Percentiles rank a stretch among this genome's conserved stretches.
Evolutionary conservation across 345 rosid genomes (phyloP).

Genomic region (Garcia nutans): DNA sequence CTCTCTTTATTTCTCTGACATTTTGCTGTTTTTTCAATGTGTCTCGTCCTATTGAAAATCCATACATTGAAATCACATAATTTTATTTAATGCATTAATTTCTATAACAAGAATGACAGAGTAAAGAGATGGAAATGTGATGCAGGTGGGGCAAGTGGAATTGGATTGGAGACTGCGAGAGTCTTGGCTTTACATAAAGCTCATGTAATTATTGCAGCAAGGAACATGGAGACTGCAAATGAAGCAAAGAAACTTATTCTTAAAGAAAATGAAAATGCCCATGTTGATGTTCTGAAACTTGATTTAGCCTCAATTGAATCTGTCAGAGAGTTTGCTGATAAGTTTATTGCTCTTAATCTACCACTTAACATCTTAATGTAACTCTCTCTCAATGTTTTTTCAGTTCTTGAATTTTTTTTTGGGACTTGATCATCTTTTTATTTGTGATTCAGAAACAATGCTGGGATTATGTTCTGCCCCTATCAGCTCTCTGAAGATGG

Average conservation of each 20-base stretch:
- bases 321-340: slow-evolving; percentile 43
- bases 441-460: slow-evolving; percentile 60
- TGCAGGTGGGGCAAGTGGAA: slow-evolving; percentile 90
- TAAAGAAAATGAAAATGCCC: slow-evolving; percentile 36
- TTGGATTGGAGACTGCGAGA: slow-evolving; percentile 87
- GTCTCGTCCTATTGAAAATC: no score
- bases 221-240: slow-evolving; percentile 71
- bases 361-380: slow-evolving; percentile 82
- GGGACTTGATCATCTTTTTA: background rate
- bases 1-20: no score
- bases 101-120: no score
- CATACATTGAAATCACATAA: no score
- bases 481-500: slow-evolving; percentile 71
- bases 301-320: slow-evolving; percentile 68
- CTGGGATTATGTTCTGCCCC: slow-evolving; percentile 87
- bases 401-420: no score
- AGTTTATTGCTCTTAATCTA: slow-evolving; percentile 52
- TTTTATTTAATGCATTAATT: no score
- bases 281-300: slow-evolving; percentile 50
- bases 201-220: slow-evolving; percentile 72
- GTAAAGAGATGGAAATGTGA: no score
- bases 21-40: no score
- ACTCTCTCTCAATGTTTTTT: background rate
- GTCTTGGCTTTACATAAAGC: slow-evolving; percentile 66
- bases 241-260: slow-evolving; percentile 57